These are phyloP conservation scores for Amaranthus tricolor DNA, from an alignment of 179 eudicot genomes.

Conservation along the genomic window DNA sequence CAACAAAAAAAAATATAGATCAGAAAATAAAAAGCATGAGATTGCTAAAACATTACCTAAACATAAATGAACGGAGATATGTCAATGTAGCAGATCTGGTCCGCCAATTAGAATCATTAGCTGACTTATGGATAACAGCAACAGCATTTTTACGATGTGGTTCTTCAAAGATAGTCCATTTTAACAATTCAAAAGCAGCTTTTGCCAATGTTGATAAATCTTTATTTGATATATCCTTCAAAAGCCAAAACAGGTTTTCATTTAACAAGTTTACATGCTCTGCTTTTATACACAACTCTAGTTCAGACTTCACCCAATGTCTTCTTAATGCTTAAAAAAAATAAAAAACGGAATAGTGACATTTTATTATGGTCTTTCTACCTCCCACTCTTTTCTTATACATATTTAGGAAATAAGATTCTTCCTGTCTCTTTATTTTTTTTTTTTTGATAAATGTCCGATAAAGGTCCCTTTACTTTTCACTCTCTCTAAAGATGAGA, in stretches of 20 bases:
- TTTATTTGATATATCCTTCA: slow-evolving; percentile 92
- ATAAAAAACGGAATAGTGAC: not conserved
- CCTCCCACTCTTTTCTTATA: not conserved
- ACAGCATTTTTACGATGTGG: slow-evolving; percentile 79
- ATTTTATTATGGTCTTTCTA: not conserved
- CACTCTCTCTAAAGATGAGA: not conserved
- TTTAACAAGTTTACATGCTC: not conserved
- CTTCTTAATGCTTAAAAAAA: not conserved
- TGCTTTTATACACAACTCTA: not conserved
- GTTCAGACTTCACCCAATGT: not conserved
- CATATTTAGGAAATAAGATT: not conserved
- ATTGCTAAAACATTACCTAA: slow-evolving; percentile 50
- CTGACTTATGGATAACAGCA: slow-evolving; percentile 67
- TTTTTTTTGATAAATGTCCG: no score
- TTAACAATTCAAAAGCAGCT: slow-evolving; percentile 92
- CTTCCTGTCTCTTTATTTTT: not conserved
- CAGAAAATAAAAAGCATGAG: not conserved
- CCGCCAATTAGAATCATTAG: slow-evolving; percentile 93
- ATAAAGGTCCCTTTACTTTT: no score
- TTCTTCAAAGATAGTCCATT: slow-evolving; percentile 70
- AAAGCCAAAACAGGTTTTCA: slow-evolving; percentile 8
- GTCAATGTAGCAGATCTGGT: slow-evolving; percentile 96
- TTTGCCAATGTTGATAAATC: slow-evolving; percentile 92
- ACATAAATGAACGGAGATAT: slow-evolving; percentile 87
- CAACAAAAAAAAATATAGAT: slow-evolving; percentile 7